Conservation (phyloP, 192 early-diverging fungal species). For the Chytriomyces sp. region DNA sequence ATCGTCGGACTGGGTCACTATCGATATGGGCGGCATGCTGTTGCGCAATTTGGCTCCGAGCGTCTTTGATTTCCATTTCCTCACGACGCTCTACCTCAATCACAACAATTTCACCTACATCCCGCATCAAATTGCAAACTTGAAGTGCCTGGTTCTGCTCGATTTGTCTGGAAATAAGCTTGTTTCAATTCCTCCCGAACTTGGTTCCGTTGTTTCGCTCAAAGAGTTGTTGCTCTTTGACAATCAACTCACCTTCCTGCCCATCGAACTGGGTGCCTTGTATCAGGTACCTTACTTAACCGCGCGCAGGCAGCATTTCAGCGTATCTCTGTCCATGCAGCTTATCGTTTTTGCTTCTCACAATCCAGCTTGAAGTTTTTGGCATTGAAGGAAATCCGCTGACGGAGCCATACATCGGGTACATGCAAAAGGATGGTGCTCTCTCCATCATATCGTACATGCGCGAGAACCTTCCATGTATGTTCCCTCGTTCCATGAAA, state of each 20-base stretch:
- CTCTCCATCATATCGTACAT: conserved; percentile 80
- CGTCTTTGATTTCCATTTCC: conserved; percentile 82
- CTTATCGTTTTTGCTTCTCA: not conserved
- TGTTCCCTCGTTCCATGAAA: not conserved
- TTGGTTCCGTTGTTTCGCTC: conserved; percentile 81
- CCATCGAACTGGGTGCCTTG: conserved; percentile 85
- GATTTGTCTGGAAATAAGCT: conserved; percentile 92
- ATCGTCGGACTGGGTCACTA: conserved; percentile 70
- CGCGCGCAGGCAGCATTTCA: not conserved
- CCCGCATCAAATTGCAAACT: conserved; percentile 70
- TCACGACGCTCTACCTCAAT: conserved; percentile 92
- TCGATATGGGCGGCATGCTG: conserved; percentile 96
- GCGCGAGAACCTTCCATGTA: conserved; percentile 86
- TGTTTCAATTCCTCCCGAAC: conserved; percentile 79
- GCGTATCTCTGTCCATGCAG: not conserved
- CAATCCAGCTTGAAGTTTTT: conserved; percentile 70
- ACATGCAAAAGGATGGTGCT: conserved; percentile 84
- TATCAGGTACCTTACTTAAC: conserved; percentile 58
- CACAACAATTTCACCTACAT: conserved; percentile 90
- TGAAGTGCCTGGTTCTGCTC: conserved; percentile 72
- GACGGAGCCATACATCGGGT: conserved; percentile 73
- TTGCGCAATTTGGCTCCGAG: conserved; percentile 77
- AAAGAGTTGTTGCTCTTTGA: conserved; percentile 89
- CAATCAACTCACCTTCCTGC: conserved; percentile 83
- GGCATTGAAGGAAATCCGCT: conserved; percentile 97